Evolutionary conservation across 1,139 yeast genomes (phyloP).

Genomic region (Debaryomycetaceae sp.): DNA sequence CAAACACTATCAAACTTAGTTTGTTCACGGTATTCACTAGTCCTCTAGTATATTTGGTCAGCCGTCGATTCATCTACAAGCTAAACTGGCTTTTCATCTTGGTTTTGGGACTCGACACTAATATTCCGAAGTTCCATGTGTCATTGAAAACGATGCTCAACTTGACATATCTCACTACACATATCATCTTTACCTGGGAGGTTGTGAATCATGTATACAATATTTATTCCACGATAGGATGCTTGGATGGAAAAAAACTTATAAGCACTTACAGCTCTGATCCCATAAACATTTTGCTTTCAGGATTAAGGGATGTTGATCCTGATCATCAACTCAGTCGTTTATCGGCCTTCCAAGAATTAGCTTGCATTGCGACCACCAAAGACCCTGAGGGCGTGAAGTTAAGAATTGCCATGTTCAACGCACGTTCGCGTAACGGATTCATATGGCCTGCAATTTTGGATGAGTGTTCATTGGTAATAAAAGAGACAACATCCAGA

Average conservation of each 20-base stretch:
- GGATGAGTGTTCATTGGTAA: slow-evolving; percentile 56
- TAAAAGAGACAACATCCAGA: slow-evolving; percentile 43
- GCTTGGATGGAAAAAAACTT: slow-evolving; percentile 70
- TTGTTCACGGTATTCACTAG: slow-evolving; percentile 23
- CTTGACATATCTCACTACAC: slow-evolving; percentile 35
- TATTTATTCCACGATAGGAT: slow-evolving; percentile 79
- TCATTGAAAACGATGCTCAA: slow-evolving; percentile 34
- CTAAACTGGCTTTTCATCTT: slow-evolving; percentile 21
- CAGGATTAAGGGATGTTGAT: slow-evolving; percentile 58
- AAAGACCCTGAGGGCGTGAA: slow-evolving; percentile 39
- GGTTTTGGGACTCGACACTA: slow-evolving; percentile 34
- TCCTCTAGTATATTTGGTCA: slow-evolving; percentile 47
- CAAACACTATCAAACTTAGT: slow-evolving; percentile 36
- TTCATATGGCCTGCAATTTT: slow-evolving; percentile 56
- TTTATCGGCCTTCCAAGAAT: slow-evolving; percentile 71
- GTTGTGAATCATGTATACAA: slow-evolving; percentile 58
- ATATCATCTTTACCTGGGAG: slow-evolving; percentile 54
- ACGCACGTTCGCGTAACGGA: slow-evolving; percentile 43
- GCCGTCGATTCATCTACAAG: slow-evolving; percentile 46
- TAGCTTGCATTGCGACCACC: slow-evolving; percentile 57
- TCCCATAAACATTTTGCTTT: slow-evolving; percentile 68
- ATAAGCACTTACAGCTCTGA: slow-evolving; percentile 67
- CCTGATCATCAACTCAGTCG: slow-evolving; percentile 53
- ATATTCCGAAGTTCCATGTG: slow-evolving; percentile 31
- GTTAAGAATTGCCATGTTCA: slow-evolving; percentile 53